Evolutionary conservation across 1,284 basidiomycete species (phyloP).

Genomic region (Rhizopogon hawkerae): DNA sequence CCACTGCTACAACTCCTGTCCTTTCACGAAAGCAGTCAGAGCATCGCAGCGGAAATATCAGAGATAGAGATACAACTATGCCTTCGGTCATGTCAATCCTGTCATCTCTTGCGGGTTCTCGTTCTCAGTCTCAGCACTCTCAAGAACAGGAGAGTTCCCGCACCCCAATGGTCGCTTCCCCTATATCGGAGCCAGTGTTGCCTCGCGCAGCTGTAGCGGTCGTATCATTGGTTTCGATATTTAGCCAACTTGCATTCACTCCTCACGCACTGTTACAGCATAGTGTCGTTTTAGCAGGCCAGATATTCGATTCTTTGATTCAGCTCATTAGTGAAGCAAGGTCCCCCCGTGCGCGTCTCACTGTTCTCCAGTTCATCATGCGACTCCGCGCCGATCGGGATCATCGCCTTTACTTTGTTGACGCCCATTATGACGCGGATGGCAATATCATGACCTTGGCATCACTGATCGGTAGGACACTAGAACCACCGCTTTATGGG

Average conservation of each 20-base stretch:
- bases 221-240: conserved; percentile 56
- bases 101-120: conserved; percentile 51
- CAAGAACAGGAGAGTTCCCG: conserved; percentile 24
- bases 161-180: conserved; percentile 20
- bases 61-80: conserved; percentile 39
- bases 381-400: conserved; percentile 86
- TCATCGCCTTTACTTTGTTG: conserved; percentile 74
- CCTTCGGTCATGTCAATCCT: conserved; percentile 58
- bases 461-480: conserved; percentile 43
- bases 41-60: conserved; percentile 25
- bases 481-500: conserved; percentile 11
- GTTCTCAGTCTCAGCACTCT: conserved; percentile 46
- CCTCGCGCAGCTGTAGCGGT: conserved; percentile 51
- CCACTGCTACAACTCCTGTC: conserved; percentile 37
- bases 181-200: conserved; percentile 23
- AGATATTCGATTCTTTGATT: conserved; percentile 45
- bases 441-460: conserved; percentile 46
- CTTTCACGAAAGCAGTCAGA: conserved; percentile 52
- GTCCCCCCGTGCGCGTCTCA: conserved; percentile 60
- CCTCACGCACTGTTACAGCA: conserved; percentile 40
- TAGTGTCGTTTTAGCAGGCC: conserved; percentile 43
- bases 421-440: conserved; percentile 43
- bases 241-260: conserved; percentile 63
- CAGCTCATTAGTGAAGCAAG: conserved; percentile 36
- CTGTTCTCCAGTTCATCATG: conserved; percentile 81